Percentiles rank a stretch among this genome's conserved stretches.
These are phyloP conservation scores for Penicillium sp. DNA, from an alignment of 2,329 filamentous ascomycete species.

Conservation along the genomic window DNA sequence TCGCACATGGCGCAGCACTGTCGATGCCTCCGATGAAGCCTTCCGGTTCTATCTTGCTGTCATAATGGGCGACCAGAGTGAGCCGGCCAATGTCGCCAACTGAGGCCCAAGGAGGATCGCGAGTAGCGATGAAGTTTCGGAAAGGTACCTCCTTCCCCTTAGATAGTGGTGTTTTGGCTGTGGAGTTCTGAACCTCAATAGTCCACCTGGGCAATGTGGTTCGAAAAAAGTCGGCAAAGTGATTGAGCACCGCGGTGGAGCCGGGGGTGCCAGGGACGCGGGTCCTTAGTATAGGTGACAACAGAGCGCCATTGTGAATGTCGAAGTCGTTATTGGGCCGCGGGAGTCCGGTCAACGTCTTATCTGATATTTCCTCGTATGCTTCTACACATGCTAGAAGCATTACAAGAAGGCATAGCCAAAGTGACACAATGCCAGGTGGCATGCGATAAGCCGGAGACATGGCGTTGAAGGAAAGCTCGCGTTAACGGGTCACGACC, in stretches of 20 bases:
- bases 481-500: constrained; percentile 15
- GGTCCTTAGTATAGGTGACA: constrained; percentile 82
- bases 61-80: constrained; percentile 91
- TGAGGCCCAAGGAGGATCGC: constrained; percentile 80
- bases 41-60: constrained; percentile 73
- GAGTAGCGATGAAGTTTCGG: constrained; percentile 77
- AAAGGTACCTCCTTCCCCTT: constrained; percentile 73
- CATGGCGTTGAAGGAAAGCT: constrained; percentile 23
- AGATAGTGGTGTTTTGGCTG: constrained; percentile 73
- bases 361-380: constrained; percentile 68
- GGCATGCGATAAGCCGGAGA: constrained; percentile 29
- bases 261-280: constrained; percentile 85
- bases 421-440: constrained; percentile 26
- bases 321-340: constrained; percentile 74
- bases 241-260: constrained; percentile 67
- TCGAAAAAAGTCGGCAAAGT: constrained; percentile 81
- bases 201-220: constrained; percentile 73
- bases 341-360: constrained; percentile 68
- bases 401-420: constrained; percentile 23
- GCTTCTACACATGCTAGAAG: constrained; percentile 35
- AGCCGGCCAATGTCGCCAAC: constrained; percentile 74
- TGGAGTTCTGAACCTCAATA: constrained; percentile 85
- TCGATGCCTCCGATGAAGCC: constrained; percentile 94
- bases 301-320: constrained; percentile 69
- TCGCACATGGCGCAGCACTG: constrained; percentile 89